Base-by-base conservation (phyloP, 306 rosid species). In the Cicer pinnatifidum region DNA sequence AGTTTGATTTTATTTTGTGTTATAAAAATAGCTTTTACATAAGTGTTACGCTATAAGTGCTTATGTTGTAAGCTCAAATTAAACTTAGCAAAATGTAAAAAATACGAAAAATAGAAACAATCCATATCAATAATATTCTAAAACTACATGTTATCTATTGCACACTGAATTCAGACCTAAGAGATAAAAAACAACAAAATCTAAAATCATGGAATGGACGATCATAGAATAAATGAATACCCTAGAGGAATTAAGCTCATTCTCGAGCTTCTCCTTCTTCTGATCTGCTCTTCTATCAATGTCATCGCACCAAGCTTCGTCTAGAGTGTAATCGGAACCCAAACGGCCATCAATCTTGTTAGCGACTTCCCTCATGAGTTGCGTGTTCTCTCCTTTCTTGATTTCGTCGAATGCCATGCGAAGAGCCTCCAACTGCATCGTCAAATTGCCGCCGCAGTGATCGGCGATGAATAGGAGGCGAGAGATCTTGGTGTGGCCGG, bases 331-430 rank as follows among this genome's bases (percentile, higher is more conserved):
- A 40, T 77, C 56, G 4, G 88, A 71, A 0, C 97, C 97, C 75
- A 91, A 71, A 54, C 96, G 77, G 1, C 97, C 92, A 33, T 76
- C 83, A 63, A 91, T 95, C 80, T 82, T 91, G 78, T 77, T 89
- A 75, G 79, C 91, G 0, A 91, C 92, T 35, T 95, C 99, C 47
- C 97, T 84, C 50, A 88, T 84, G 23, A 89, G 62, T 67, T 85
- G 87, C 39, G 99, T 88, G 40, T 95, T 87, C 86, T 91, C 97
- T 0, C 97, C 97, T 84, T 91, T 91, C 89, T 91, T 91, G 53
- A 95, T 88, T 85, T 90, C 99, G 9, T 95, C 97, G 82, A 87
- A 90, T 2, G 96, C 99, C 96, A 95, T 87, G 43, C 99, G 92
- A 65, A 95, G 97, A 39, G 97, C 97, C 52, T 95, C 99, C 16